A percentile compares a stretch with the other conserved stretches of the same genome.
phyloP scores from a whole-genome alignment of 2,329 filamentous ascomycete genomes.

The Mariannaea elegans region DNA sequence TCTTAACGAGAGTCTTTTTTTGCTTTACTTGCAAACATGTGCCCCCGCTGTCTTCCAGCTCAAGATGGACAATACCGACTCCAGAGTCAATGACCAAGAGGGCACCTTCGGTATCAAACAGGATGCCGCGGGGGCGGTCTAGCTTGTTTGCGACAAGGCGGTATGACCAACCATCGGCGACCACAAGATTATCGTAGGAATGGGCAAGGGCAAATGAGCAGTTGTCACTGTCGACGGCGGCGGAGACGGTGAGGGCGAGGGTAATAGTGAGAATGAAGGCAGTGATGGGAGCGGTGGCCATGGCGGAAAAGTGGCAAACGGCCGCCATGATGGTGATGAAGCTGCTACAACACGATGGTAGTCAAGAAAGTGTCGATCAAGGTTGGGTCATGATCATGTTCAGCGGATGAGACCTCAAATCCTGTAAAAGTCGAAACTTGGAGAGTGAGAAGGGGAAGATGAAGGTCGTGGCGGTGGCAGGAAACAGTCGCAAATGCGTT shows the following conservation, averaged over 20 bases:
- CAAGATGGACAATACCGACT: slow-evolving; percentile 52
- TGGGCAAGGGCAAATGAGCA: slow-evolving; percentile 50
- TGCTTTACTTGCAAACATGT: slow-evolving; percentile 52
- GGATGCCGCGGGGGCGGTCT: slow-evolving; percentile 53
- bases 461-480: too few relatives aligned
- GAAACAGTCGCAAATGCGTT: too few relatives aligned
- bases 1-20: slow-evolving; percentile 48
- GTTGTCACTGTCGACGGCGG: neutral
- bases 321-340: neutral
- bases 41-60: slow-evolving; percentile 51
- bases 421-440: too few relatives aligned
- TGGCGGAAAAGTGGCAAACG: neutral
- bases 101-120: slow-evolving; percentile 55
- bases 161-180: slow-evolving; percentile 54
- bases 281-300: slow-evolving; percentile 5
- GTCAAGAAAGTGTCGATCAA: too few relatives aligned
- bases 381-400: too few relatives aligned
- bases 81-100: slow-evolving; percentile 57
- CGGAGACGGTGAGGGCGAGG: neutral
- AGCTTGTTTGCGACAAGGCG: slow-evolving; percentile 54
- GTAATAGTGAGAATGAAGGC: neutral
- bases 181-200: slow-evolving; percentile 47
- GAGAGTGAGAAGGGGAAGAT: too few relatives aligned
- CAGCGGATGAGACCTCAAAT: too few relatives aligned
- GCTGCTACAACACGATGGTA: neutral